Evolutionary conservation across 192 early-diverging fungal species (phyloP), one percentile per base, ranked within the genome.

Genomic region (Geranomyces michiganensis): DNA sequence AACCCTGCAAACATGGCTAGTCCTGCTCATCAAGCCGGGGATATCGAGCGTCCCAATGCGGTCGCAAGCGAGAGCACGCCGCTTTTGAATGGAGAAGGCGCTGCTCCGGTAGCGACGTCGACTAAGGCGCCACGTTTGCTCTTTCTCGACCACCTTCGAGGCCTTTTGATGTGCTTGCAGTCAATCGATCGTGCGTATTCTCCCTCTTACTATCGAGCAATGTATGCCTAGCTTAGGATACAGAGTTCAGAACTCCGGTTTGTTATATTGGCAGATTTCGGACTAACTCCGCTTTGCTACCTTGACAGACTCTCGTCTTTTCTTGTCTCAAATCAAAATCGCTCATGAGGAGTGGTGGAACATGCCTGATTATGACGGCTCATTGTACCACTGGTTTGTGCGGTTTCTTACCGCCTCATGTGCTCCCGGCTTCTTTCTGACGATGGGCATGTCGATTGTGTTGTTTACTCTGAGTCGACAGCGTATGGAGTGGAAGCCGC

Each of bases 331-430:
- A 12, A 74, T 81, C 44, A 24, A 19, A 5, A 64, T 71, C 48
- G 32, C 46, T 7, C 79, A 81, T 53, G 79, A 81, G 63, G 65
- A 81, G 45, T 81, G 79, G 79, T 78, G 65, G 65, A 53, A 75
- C 31, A 78, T 78, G 73, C 75, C 79, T 13, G 70, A 75, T 41
- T 81, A 69, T 43, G 51, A 78, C 13, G 72, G 68, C 6, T 68
- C 49, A 45, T n/a, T 30, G 17, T 70, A 58, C 44, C 69, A 71
- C 51, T 75, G 64, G 49, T 53, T 81, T 22, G 70, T 77, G 26
- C 68, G 79, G 15, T 73, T 74, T 46, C 43, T 81, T 15, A 78
- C 76, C 13, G 68, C 67, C 12, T 53, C 78, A 21, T 81, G 79
- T 71, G 79, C 79, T 22, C 79, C 79, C 1, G 70, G 70, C 13